Percentiles rank a stretch among this genome's conserved stretches.
phyloP scores from a whole-genome alignment of 805 yeast genomes.

The Pichia cabralensis region DNA sequence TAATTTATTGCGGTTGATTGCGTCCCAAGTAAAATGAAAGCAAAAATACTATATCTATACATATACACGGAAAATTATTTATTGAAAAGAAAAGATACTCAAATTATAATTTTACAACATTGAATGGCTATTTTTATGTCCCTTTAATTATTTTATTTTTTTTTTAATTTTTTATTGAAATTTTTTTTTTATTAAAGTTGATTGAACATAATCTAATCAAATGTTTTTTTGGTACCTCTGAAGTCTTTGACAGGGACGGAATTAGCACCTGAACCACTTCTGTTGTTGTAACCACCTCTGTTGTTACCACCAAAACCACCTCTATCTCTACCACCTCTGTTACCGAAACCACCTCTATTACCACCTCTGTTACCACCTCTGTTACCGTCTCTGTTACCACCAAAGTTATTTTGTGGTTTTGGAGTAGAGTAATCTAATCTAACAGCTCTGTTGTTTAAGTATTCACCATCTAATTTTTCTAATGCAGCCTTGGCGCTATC shows the following conservation, averaged over 20 bases:
- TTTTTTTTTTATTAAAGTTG: neutral
- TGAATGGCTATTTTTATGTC: no score
- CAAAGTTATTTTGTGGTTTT: constrained; percentile 30
- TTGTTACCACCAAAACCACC: constrained; percentile 21
- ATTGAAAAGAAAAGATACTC: neutral
- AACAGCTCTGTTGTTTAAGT: constrained; percentile 84
- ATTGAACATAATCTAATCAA: constrained; percentile 38
- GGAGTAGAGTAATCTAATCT: constrained; percentile 95
- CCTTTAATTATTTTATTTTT: neutral
- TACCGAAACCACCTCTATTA: constrained; percentile 21
- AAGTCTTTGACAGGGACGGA: constrained; percentile 53
- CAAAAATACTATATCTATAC: no score
- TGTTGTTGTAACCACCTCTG: constrained; percentile 16
- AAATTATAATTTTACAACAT: neutral
- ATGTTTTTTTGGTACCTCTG: constrained; percentile 78
- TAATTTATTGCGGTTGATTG: no score
- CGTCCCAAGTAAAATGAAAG: no score
- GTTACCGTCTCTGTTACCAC: constrained; percentile 12
- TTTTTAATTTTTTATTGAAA: neutral
- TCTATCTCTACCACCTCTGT: constrained; percentile 34
- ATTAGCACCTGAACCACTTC: constrained; percentile 53
- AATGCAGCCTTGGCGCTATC: constrained; percentile 89
- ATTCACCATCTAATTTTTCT: constrained; percentile 79
- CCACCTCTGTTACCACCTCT: constrained; percentile 13
- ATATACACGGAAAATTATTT: no score